Conservation (phyloP, 345 rosid genomes). For the Linum lewisii region DNA sequence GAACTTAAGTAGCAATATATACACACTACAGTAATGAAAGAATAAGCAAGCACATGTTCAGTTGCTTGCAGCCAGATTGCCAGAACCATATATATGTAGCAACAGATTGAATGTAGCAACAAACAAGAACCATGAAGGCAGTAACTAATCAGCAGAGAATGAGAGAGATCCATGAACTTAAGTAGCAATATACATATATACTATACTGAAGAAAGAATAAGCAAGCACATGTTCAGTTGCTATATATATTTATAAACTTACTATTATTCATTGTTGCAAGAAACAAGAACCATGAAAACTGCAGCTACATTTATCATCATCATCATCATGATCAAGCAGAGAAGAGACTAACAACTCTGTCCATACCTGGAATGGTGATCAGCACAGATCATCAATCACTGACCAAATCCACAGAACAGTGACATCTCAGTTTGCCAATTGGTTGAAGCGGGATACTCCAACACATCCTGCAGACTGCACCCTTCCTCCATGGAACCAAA, state of each 20-base stretch:
- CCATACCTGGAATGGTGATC: not conserved
- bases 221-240: too few relatives aligned
- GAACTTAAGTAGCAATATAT: too few relatives aligned
- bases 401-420: constrained; percentile 3
- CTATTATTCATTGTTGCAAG: not conserved
- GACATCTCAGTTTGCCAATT: constrained; percentile 13
- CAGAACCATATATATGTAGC: too few relatives aligned
- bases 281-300: not conserved
- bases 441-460: constrained; percentile 13
- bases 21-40: too few relatives aligned
- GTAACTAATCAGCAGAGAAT: too few relatives aligned
- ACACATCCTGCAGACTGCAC: constrained; percentile 32
- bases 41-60: too few relatives aligned
- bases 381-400: not conserved
- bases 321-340: not conserved
- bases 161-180: too few relatives aligned
- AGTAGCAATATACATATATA: too few relatives aligned
- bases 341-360: not conserved
- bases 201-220: too few relatives aligned
- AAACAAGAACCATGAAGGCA: too few relatives aligned
- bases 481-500: constrained; percentile 34
- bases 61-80: too few relatives aligned
- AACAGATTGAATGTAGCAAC: too few relatives aligned
- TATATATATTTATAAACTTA: not conserved
- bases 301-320: not conserved